Conservation (phyloP, 2,329 filamentous ascomycete genomes). For the Xylaria sp. region DNA sequence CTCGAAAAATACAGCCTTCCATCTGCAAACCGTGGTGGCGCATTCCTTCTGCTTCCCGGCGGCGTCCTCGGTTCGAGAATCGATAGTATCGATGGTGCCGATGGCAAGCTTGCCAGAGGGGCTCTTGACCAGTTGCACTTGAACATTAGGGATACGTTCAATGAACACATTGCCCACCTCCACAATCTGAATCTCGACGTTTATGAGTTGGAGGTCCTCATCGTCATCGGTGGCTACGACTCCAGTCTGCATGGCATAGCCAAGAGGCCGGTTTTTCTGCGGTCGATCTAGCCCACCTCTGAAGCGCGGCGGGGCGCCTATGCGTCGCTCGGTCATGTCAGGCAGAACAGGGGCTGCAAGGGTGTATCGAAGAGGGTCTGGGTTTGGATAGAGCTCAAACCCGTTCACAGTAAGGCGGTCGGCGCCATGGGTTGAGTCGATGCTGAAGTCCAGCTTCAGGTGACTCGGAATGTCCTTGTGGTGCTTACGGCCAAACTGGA, state of each 20-base stretch:
- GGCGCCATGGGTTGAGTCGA: slow-evolving; percentile 52
- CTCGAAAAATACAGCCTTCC: slow-evolving; percentile 56
- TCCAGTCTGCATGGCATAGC: slow-evolving; percentile 54
- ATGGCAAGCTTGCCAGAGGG: slow-evolving; percentile 61
- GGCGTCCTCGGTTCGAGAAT: slow-evolving; percentile 33
- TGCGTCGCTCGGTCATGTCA: slow-evolving; percentile 39
- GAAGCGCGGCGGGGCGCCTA: slow-evolving; percentile 38
- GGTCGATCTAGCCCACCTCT: slow-evolving; percentile 37
- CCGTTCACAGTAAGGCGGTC: slow-evolving; percentile 63
- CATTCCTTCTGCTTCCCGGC: slow-evolving; percentile 42
- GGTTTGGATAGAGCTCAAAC: slow-evolving; percentile 62
- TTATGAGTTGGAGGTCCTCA: slow-evolving; percentile 57
- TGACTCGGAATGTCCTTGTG: slow-evolving; percentile 46
- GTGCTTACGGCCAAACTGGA: slow-evolving; percentile 13
- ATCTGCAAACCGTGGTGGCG: slow-evolving; percentile 58
- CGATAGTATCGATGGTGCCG: slow-evolving; percentile 50
- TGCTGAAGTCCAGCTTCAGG: slow-evolving; percentile 59
- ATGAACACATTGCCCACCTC: slow-evolving; percentile 64
- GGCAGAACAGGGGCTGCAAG: slow-evolving; percentile 54
- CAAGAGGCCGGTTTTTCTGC: slow-evolving; percentile 43
- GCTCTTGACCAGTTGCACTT: slow-evolving; percentile 67
- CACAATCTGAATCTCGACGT: slow-evolving; percentile 63
- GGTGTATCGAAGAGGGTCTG: slow-evolving; percentile 51
- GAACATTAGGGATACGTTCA: slow-evolving; percentile 59
- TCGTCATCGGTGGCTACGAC: slow-evolving; percentile 55